A percentile compares a stretch with the other conserved stretches of the same genome.
phyloP scores from a whole-genome alignment of 2,329 filamentous ascomycete genomes.

The Talaromyces sp. region DNA sequence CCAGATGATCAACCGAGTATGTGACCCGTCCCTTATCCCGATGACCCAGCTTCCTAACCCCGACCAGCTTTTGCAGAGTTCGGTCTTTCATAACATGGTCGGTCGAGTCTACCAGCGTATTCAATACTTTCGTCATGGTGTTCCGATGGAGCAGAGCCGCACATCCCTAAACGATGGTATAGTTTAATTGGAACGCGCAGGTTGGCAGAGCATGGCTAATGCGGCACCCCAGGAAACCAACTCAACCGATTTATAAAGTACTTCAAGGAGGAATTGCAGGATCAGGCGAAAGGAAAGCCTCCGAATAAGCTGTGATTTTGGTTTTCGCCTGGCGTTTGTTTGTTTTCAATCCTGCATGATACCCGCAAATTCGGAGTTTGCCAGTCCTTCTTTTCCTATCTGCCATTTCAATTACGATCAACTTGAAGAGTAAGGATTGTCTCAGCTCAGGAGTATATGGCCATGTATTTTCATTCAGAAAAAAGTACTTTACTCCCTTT shows the following conservation, averaged over 20 bases:
- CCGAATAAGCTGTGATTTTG: conserved; percentile 31
- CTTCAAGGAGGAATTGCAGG: conserved; percentile 48
- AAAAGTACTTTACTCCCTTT: no score
- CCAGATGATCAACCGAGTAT: conserved; percentile 41
- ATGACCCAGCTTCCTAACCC: conserved; percentile 10
- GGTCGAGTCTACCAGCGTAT: conserved; percentile 46
- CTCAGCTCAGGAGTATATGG: no score
- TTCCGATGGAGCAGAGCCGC: conserved; percentile 47
- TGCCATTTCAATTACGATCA: no score
- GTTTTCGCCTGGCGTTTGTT: conserved; percentile 1
- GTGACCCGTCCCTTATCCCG: conserved; percentile 11
- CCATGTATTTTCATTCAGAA: no score
- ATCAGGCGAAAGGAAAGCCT: conserved; percentile 44
- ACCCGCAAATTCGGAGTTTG: conserved; percentile 17
- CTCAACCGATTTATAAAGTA: conserved; percentile 39
- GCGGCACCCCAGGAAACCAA: conserved; percentile 23
- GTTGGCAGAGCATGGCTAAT: conserved; percentile 4
- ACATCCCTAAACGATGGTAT: conserved; percentile 44
- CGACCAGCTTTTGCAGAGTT: conserved; percentile 45
- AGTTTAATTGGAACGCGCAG: not conserved
- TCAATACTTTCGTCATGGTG: conserved; percentile 45
- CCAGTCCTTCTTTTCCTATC: no score
- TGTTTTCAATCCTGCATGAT: conserved; percentile 16
- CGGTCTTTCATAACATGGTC: conserved; percentile 48
- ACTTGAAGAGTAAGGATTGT: no score